Evolutionary conservation across 306 rosid genomes (phyloP), one percentile per base, ranked within the genome.

Genomic region (Trichosanthes cucumerina): DNA sequence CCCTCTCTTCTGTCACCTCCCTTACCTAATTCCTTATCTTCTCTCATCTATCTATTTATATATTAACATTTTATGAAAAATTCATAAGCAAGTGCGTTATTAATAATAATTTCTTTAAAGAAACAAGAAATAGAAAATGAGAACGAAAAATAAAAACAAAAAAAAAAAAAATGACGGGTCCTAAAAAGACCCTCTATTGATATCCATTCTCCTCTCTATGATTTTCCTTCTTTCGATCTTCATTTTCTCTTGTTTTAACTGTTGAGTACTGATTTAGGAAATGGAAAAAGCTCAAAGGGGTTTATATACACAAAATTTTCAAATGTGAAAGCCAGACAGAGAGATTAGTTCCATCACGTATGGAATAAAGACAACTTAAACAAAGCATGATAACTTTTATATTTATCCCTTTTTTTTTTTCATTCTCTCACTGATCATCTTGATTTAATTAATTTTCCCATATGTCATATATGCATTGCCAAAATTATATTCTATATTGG

Each of bases 1-100:
- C 80, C 28, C 80, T 77, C 80, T 77, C 80, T 77, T 77, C 80
- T 77, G 80, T 77, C 80, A 77, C 80, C 80, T 43, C 72, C 80
- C n/a, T n/a, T 47, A 28, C 1, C 33, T 28, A 28, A 28, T 28
- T 28, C 33, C n/a, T n/a, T n/a, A n/a, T n/a, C n/a, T n/a, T n/a
- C n/a, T n/a, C n/a, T n/a, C n/a, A n/a, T n/a, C n/a, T n/a, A n/a
- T n/a, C n/a, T n/a, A n/a, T n/a, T n/a, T n/a, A n/a, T n/a, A n/a
- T n/a, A n/a, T n/a, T n/a, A n/a, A n/a, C n/a, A n/a, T n/a, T n/a
- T n/a, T n/a, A n/a, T n/a, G n/a, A n/a, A n/a, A n/a, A n/a, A n/a
- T n/a, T n/a, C n/a, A n/a, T n/a, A n/a, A n/a, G n/a, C n/a, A n/a
- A n/a, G n/a, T n/a, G n/a, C n/a, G n/a, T n/a, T n/a, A n/a, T n/a